phyloP scores from a whole-genome alignment of 2,329 filamentous ascomycete genomes.

The Nothomitra cinnamomea region DNA sequence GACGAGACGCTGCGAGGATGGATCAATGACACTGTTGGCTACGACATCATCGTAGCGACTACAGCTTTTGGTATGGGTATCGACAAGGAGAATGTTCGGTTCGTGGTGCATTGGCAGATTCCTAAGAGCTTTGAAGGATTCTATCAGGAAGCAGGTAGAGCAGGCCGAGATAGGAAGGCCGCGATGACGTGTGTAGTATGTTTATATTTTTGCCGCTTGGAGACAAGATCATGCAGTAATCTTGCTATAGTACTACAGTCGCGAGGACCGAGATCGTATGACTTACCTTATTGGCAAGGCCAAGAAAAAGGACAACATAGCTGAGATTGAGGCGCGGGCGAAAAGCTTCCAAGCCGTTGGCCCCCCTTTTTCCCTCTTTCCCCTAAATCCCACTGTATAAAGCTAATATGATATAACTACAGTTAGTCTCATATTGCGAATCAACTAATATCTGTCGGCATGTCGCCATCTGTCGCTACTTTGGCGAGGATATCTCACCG shows the following conservation, averaged over 20 bases:
- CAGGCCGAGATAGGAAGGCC: constrained; percentile 77
- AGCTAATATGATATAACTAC: background rate
- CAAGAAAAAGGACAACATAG: constrained; percentile 13
- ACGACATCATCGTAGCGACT: constrained; percentile 86
- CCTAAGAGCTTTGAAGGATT: constrained; percentile 92
- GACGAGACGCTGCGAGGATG: constrained; percentile 54
- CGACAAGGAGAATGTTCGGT: constrained; percentile 86
- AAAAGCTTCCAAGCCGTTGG: constrained; percentile 38
- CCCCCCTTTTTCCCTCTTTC: background rate
- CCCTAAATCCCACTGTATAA: background rate
- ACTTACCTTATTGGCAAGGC: constrained; percentile 28
- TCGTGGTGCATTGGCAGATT: constrained; percentile 87
- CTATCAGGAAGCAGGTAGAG: constrained; percentile 87
- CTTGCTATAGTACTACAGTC: constrained; percentile 52
- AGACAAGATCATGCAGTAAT: background rate
- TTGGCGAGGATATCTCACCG: constrained; percentile 42
- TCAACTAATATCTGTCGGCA: constrained; percentile 58
- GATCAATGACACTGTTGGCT: constrained; percentile 57
- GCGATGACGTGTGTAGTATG: constrained; percentile 55
- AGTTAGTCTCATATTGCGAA: constrained; percentile 70
- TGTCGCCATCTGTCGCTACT: constrained; percentile 56
- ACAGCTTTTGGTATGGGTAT: constrained; percentile 98
- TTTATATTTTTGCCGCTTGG: background rate
- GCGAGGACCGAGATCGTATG: constrained; percentile 67
- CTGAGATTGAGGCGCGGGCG: constrained; percentile 32